phyloP scores from a whole-genome alignment of 495 filamentous ascomycete species.

The Pyrenula aspistea region DNA sequence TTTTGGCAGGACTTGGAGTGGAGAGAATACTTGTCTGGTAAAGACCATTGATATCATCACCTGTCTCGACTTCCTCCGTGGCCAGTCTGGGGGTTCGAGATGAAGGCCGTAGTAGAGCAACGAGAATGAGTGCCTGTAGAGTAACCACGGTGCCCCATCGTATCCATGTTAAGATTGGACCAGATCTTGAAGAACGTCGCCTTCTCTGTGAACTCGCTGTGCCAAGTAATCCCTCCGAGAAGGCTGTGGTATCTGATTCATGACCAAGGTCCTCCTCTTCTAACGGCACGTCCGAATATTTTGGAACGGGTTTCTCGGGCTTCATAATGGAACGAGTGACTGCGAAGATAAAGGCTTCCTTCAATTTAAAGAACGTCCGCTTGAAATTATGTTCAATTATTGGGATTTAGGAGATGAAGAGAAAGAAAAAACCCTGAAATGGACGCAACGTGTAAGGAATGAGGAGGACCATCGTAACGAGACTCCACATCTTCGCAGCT shows the following conservation, averaged over 20 bases:
- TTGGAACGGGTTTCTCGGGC: neutral
- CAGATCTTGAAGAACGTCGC: neutral
- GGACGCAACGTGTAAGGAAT: neutral
- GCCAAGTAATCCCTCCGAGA: neutral
- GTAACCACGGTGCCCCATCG: neutral
- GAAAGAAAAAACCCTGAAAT: neutral
- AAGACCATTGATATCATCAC: conserved; percentile 17
- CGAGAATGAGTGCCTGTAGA: neutral
- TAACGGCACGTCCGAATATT: neutral
- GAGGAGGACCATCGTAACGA: neutral
- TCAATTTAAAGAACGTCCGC: neutral
- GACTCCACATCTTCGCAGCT: neutral
- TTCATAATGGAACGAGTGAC: neutral
- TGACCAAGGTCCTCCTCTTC: neutral
- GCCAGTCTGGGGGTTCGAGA: neutral
- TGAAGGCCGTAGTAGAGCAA: neutral
- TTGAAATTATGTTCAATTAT: neutral
- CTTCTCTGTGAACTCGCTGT: neutral
- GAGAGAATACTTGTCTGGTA: conserved; percentile 12
- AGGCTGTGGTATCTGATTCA: neutral
- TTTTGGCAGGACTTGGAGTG: too few relatives aligned
- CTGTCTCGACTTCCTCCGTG: conserved; percentile 8
- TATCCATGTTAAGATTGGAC: neutral
- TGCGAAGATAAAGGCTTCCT: neutral
- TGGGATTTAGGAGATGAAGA: neutral